These are phyloP conservation scores for Persicaria maculosa DNA, from an alignment of 148 eudicot species.

Conservation along the genomic window DNA sequence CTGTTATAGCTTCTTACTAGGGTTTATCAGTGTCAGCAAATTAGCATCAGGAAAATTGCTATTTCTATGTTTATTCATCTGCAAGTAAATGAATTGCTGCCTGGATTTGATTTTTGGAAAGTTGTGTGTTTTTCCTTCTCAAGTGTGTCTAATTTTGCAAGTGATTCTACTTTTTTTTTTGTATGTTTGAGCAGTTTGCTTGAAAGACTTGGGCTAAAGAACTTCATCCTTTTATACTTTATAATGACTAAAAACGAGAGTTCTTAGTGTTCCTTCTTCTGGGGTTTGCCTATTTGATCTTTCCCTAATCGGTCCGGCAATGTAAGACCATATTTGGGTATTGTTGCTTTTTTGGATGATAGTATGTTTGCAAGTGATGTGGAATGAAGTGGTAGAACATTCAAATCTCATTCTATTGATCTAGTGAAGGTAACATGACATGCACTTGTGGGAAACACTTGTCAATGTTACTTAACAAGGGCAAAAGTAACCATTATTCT, in stretches of 20 bases:
- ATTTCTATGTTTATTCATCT: not conserved
- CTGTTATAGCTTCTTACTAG: not conserved
- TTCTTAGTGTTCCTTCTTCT: not conserved
- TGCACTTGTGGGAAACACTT: not conserved
- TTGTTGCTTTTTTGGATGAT: not conserved
- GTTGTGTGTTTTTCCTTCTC: too few relatives aligned
- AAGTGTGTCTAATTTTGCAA: too few relatives aligned
- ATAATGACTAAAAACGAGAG: not conserved
- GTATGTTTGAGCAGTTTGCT: too few relatives aligned
- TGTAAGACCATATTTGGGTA: not conserved
- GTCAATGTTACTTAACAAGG: not conserved
- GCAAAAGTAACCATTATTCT: not conserved
- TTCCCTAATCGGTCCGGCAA: not conserved
- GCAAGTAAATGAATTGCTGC: too few relatives aligned
- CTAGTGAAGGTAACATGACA: not conserved
- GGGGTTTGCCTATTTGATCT: not conserved
- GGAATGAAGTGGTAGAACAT: not conserved
- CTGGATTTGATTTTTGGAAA: too few relatives aligned
- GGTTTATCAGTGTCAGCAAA: not conserved
- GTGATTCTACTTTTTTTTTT: too few relatives aligned
- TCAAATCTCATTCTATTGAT: not conserved
- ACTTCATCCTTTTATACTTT: too few relatives aligned
- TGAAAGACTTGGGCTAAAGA: too few relatives aligned
- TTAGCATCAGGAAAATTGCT: not conserved
- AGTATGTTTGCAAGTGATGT: not conserved